phyloP scores from a whole-genome alignment of 2,329 filamentous ascomycete species.

The Phaeosphaeriaceae sp. region DNA sequence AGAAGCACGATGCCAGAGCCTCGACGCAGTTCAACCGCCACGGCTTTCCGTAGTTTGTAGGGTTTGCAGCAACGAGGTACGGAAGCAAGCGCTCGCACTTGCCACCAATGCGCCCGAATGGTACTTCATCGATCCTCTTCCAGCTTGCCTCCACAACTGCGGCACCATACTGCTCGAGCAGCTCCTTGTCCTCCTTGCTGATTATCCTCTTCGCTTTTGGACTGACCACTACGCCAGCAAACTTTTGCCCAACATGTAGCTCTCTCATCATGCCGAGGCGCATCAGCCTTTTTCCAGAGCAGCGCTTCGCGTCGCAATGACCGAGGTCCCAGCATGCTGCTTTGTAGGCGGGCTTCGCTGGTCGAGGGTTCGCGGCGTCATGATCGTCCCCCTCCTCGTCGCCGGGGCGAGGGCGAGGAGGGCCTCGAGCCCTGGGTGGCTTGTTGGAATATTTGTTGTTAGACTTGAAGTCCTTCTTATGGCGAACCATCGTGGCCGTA shows the following conservation, averaged over 20 bases:
- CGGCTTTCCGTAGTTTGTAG: conserved; percentile 95
- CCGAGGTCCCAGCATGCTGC: conserved; percentile 98
- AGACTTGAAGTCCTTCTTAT: conserved; percentile 86
- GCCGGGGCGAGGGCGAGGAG: conserved; percentile 51
- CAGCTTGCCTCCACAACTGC: conserved; percentile 98
- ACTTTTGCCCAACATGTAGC: conserved; percentile 88
- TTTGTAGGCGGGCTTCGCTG: conserved; percentile 71
- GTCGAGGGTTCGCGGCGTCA: conserved; percentile 34
- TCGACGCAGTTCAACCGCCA: conserved; percentile 97
- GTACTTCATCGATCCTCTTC: conserved; percentile 90
- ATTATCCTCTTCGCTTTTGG: conserved; percentile 89
- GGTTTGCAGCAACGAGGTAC: conserved; percentile 95
- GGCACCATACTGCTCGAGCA: conserved; percentile 87
- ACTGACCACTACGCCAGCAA: conserved; percentile 90
- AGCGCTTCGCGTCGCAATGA: conserved; percentile 96
- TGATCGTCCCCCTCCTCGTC: conserved; percentile 30
- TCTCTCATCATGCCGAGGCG: conserved; percentile 92
- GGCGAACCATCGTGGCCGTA: conserved; percentile 75
- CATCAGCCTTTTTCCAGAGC: conserved; percentile 95
- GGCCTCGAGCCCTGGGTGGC: conserved; percentile 63
- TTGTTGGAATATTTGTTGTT: conserved; percentile 72
- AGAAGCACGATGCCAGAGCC: conserved; percentile 89
- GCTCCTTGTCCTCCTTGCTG: conserved; percentile 79
- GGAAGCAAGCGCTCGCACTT: conserved; percentile 85
- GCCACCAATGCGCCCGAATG: conserved; percentile 89